These are phyloP conservation scores for Lasiosphaeria hispida DNA, from an alignment of 495 filamentous ascomycete genomes.

Conservation along the genomic window DNA sequence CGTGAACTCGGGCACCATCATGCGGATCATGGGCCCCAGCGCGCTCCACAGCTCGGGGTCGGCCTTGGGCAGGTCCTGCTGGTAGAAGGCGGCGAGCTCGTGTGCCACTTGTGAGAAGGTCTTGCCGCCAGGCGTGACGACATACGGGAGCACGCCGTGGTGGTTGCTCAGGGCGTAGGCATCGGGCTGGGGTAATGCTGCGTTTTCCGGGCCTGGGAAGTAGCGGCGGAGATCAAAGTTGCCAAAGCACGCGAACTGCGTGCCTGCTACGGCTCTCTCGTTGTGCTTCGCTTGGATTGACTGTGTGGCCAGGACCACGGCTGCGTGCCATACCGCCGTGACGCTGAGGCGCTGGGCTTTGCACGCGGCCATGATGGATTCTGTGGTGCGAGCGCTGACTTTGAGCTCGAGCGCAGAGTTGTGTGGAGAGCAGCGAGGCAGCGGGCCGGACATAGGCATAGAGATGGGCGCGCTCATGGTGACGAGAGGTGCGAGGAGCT, in stretches of 20 bases:
- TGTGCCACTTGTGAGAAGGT: neutral
- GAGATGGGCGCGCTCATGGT: conserved; percentile 1
- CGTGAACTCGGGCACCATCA: conserved; percentile 1
- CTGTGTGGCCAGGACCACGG: conserved; percentile 6
- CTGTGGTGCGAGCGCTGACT: neutral
- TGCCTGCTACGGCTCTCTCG: conserved; percentile 1
- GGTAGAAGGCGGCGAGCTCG: conserved; percentile 2
- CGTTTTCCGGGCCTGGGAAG: conserved; percentile 1
- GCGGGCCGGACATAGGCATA: neutral
- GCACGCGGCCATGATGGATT: conserved; percentile 1
- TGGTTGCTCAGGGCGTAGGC: neutral
- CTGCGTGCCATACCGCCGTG: conserved; percentile 8
- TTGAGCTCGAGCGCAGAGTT: neutral
- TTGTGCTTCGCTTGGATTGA: conserved; percentile 1
- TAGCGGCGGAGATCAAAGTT: conserved; percentile 14
- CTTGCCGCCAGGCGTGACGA: neutral
- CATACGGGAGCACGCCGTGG: conserved; percentile 6
- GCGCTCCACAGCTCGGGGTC: conserved; percentile 2
- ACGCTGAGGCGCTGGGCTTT: conserved; percentile 5
- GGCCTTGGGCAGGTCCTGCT: neutral
- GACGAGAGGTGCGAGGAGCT: conserved; percentile 1
- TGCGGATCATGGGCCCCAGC: conserved; percentile 2
- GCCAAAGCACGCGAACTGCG: conserved; percentile 6
- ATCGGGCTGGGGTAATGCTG: too few relatives aligned
- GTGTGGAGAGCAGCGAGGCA: neutral